Evolutionary conservation across 2,329 filamentous ascomycete species (phyloP), one percentile per base, ranked within the genome.

Genomic region (Ceratocystis colombiana): DNA sequence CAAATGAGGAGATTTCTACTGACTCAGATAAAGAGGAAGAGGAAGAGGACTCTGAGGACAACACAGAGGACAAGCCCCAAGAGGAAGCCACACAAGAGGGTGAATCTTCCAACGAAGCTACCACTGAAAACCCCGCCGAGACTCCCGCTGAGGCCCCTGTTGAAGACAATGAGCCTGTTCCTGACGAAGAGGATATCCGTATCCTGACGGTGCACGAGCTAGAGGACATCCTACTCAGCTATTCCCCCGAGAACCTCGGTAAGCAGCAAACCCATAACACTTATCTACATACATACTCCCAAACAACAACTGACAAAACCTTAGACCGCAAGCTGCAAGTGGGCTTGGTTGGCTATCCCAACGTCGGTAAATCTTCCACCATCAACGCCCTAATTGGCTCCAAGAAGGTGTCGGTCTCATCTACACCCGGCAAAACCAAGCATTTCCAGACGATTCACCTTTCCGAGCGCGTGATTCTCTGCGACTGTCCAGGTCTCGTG

Each of bases 381-480:
- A 99, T 99, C 81, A 99, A 99, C 78, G 93, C 94, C 53, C 83
- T 99, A n/a, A 92, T 97, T 67, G 95, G 95, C 63, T 87, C 94
- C 66, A 99, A 97, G 79, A 99, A 97, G 78, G 94, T 99, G 5
- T 97, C 93, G 0, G 95, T 99, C 48, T 99, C 94, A 17, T 88
- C 93, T 15, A 99, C 94, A 1, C 94, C 94, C 3, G 94, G 94
- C 74, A 99, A 99, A 79, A 99, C 94, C 15, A 99, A 99, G 79
- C 94, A 99, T 73, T 99, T 99, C 79, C 94, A 99, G 76, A 99
- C 94, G 1, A 94, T 99, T 68, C 92, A 96, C 74, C 84, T 99
- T 41, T 94, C 89, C 68, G 88, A 94, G 0, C 85, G 86, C 68
- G 90, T 99, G 69, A 83, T 97, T 61, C 84, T 99, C 5, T 97